Percentiles rank a stretch among this genome's conserved stretches.
Conservation (phyloP, 1,139 yeast species). For the Taphrina pruni region DNA sequence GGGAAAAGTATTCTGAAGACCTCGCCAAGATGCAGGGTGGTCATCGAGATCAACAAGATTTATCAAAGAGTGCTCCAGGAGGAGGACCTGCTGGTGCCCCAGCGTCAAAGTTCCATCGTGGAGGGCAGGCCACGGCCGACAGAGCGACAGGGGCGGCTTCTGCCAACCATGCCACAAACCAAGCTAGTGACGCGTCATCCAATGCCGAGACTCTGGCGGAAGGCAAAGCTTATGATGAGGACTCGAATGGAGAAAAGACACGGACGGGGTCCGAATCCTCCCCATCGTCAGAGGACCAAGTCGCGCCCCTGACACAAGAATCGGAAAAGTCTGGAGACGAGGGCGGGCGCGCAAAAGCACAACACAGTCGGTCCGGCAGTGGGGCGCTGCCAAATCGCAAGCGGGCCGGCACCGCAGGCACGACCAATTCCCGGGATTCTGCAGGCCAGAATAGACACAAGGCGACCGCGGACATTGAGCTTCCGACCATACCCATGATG, state of each 20-base stretch:
- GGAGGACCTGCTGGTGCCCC: conserved; percentile 41
- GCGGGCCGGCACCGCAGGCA: conserved; percentile 10
- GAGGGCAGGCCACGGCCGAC: conserved; percentile 27
- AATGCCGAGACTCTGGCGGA: conserved; percentile 16
- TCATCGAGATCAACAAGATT: conserved; percentile 37
- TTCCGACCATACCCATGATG: conserved; percentile 78
- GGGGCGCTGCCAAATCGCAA: conserved; percentile 16
- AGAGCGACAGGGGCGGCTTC: conserved; percentile 19
- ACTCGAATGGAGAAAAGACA: conserved; percentile 6
- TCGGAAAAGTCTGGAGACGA: conserved; percentile 9
- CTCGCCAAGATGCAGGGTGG: conserved; percentile 54
- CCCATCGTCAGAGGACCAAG: conserved; percentile 5
- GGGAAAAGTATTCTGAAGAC: conserved; percentile 53
- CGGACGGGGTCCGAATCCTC: background rate
- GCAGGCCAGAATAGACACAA: conserved; percentile 12
- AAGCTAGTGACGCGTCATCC: conserved; percentile 11
- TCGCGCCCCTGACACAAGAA: conserved; percentile 6
- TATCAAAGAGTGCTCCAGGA: conserved; percentile 37
- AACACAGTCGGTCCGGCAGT: conserved; percentile 5
- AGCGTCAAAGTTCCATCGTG: conserved; percentile 36
- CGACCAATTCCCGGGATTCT: conserved; percentile 9
- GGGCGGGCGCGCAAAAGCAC: background rate
- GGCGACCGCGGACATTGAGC: conserved; percentile 49
- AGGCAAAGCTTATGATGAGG: conserved; percentile 16
- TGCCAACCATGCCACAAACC: background rate